phyloP scores from a whole-genome alignment of 768 basidiomycete genomes.

The Sporobolomyces pararoseus region DNA sequence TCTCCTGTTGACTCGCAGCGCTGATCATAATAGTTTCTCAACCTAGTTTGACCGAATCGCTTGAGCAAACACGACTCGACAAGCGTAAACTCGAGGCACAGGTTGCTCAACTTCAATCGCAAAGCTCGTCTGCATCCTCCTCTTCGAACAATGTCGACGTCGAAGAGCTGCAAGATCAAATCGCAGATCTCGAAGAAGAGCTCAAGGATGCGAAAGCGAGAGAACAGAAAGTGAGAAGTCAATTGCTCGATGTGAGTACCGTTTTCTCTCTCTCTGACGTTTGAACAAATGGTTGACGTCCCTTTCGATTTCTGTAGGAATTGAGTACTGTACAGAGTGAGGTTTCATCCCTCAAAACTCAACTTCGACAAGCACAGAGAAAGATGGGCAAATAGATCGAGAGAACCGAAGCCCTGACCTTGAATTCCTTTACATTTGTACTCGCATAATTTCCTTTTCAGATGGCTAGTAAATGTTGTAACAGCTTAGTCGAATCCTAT shows the following conservation, averaged over 20 bases:
- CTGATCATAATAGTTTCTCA: constrained; percentile 32
- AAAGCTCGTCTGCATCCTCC: not conserved
- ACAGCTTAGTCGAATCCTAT: no score
- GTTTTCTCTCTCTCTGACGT: not conserved
- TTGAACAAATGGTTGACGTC: no score
- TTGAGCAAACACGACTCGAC: constrained; percentile 62
- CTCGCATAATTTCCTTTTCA: no score
- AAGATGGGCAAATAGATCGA: constrained; percentile 9
- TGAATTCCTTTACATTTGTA: not conserved
- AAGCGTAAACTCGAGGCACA: constrained; percentile 65
- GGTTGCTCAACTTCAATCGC: constrained; percentile 54
- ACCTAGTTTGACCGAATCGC: constrained; percentile 56
- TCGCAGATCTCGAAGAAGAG: constrained; percentile 61
- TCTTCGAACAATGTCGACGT: constrained; percentile 41
- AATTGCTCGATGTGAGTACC: constrained; percentile 58
- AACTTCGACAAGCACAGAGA: constrained; percentile 35
- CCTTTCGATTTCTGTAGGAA: constrained; percentile 11
- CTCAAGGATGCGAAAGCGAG: constrained; percentile 67
- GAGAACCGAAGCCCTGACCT: no score
- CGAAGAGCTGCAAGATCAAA: constrained; percentile 62
- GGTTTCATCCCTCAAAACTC: constrained; percentile 24
- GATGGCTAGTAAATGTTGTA: no score
- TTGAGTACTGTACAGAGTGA: constrained; percentile 34
- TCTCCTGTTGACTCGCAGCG: not conserved
- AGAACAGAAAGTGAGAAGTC: constrained; percentile 76